Evolutionary conservation across 108 stramenopile genomes (phyloP), one percentile per base, ranked within the genome.

Genomic region (Stephanodiscus minutulus): DNA sequence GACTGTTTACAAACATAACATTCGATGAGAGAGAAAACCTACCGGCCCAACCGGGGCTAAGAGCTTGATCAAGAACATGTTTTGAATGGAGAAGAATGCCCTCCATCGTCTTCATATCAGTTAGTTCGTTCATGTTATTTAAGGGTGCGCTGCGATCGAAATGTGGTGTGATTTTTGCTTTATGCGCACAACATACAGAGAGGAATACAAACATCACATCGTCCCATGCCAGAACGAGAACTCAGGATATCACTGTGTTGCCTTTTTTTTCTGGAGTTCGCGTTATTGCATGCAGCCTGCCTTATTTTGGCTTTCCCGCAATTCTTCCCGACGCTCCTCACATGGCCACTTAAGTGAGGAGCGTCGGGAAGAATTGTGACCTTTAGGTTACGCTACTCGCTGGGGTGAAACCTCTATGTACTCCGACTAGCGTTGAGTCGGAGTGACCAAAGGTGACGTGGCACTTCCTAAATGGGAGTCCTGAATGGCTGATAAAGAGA

Each of bases 21-120:
- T n/a, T n/a, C n/a, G n/a, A n/a, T n/a, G n/a, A 24, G 52, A 53
- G 4, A 25, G 22, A 27, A 53, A 27, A 27, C 52, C 12, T 12
- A 53, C 84, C 79, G 25, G 53, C 44, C 25, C 70, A 72, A 10
- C 17, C 53, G 0, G 83, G 83, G 44, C 70, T 70, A 18, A 84
- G 71, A n/a, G 83, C 83, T 25, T 64, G 41, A 5, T 70, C 70
- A 22, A 81, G 43, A 6, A 77, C 75, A 55, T 84, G 79, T 36
- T 77, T 84, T 35, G 77, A 74, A 52, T 77, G 72, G 71, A 64
- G 68, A 28, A 82, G 72, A 76, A 82, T 82, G 21, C 81, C 81
- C 27, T 82, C 81, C 81, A 82, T 82, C 2, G 71, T 73, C 12
- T 58, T 77, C 35, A 71, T 25, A 25, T 75, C 63, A 15, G 74